Base-by-base conservation (phyloP, 768 basidiomycete species). In the Mycena crocata region DNA sequence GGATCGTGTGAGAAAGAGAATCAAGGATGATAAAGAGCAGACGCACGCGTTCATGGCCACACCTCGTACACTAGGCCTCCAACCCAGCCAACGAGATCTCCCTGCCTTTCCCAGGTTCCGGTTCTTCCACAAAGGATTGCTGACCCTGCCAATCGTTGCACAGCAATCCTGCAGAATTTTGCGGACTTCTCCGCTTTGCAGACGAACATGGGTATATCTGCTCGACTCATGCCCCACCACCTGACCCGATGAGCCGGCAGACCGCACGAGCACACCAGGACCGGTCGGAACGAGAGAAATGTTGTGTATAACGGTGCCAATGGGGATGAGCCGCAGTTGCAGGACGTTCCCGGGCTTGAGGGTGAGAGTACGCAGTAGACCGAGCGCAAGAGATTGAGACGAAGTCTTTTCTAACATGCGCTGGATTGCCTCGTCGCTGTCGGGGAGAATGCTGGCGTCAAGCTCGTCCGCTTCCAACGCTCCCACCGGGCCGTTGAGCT, bases 11-110 rank as follows among this genome's bases (percentile, higher is more conserved):
- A 57, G 48, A 31, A 44, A 30, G 45, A n/a, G 31, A 37, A 30
- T 35, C 26, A 56, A 5, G 10, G 30, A 42, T 52, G 21, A 55
- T 31, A 52, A 62, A 51, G 61, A 61, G 54, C 59, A 56, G 66
- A 84, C 92, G 45, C 81, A 95, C 89, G 94, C 92, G 79, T 98
- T 98, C 96, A 97, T 97, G 45, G 96, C 96, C 70, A 98, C 90
- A 90, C 96, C 96, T 78, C 96, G 90, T 49, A 97, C 95, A 34
- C 86, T 86, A 0, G 96, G 96, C 70, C 94, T 79, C 74, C 89
- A 81, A 21, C 96, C 96, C 23, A 98, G 80, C 94, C 95, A 96
- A 39, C 96, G 85, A 44, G 84, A 83, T 70, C 97, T 82, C 32
- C 98, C 98, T 9, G 98, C 98, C 79, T 99, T 99, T 17, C 96